Percentiles rank a stretch among this genome's conserved stretches.
phyloP scores from a whole-genome alignment of 2,329 filamentous ascomycete species.

The Stachybotrys elegans region DNA sequence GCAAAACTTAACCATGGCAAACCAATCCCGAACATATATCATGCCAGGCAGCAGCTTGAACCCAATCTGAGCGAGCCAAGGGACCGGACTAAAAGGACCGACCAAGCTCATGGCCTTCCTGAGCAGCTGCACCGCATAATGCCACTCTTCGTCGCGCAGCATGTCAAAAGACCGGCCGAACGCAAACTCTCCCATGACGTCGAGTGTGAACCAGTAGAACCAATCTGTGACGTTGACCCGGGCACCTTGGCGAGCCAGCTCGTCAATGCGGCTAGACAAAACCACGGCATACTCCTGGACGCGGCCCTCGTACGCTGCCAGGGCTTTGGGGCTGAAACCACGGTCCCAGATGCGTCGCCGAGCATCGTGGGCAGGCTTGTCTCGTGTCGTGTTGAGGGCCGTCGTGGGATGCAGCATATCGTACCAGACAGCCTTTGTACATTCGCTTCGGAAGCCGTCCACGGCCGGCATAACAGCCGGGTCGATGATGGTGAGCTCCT shows the following conservation, averaged over 20 bases:
- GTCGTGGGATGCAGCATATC: conserved; percentile 20
- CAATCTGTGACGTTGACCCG: conserved; percentile 23
- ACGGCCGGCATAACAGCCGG: not conserved
- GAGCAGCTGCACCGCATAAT: conserved; percentile 17
- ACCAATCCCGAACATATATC: conserved; percentile 16
- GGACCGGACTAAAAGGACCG: conserved; percentile 21
- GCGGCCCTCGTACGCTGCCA: conserved; percentile 22
- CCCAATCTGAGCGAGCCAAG: conserved; percentile 19
- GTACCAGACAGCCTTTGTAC: conserved; percentile 28
- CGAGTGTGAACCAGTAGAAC: conserved; percentile 26
- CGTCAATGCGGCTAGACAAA: conserved; percentile 16
- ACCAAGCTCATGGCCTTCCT: conserved; percentile 20
- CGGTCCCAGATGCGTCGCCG: conserved; percentile 28
- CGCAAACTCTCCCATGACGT: conserved; percentile 30
- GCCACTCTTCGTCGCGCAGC: conserved; percentile 20
- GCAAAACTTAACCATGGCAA: conserved; percentile 15
- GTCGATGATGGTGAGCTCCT: not conserved
- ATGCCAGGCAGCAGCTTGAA: conserved; percentile 14
- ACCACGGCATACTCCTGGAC: conserved; percentile 17
- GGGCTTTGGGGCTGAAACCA: conserved; percentile 22
- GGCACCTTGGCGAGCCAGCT: conserved; percentile 10
- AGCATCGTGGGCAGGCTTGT: conserved; percentile 21
- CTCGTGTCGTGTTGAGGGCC: conserved; percentile 24
- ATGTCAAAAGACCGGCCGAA: conserved; percentile 30
- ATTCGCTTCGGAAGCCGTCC: conserved; percentile 3